Percentiles rank a stretch among this genome's conserved stretches.
Evolutionary conservation across 2,329 filamentous ascomycete species (phyloP).

Genomic region (Penicillium sp.): DNA sequence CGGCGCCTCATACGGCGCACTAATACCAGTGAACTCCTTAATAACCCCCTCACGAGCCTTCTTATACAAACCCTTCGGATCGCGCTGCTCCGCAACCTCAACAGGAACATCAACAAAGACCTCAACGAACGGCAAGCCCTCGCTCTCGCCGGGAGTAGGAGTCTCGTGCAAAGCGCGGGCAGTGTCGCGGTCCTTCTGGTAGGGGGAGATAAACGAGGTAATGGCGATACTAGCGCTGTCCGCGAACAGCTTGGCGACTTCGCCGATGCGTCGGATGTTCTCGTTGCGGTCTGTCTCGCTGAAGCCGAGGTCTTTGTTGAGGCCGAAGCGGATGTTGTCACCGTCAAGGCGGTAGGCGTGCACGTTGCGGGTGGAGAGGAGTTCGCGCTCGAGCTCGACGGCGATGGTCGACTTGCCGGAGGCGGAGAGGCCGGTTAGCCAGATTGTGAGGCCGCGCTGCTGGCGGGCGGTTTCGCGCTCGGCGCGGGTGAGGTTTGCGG

Average conservation of each 20-base stretch:
- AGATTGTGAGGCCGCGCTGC: slow-evolving; percentile 92
- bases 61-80: slow-evolving; percentile 98
- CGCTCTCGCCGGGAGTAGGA: slow-evolving; percentile 60
- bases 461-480: slow-evolving; percentile 60
- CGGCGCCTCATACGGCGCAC: slow-evolving; percentile 91
- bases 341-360: slow-evolving; percentile 92
- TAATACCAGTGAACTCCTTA: slow-evolving; percentile 96
- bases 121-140: slow-evolving; percentile 83
- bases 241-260: slow-evolving; percentile 96
- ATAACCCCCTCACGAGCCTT: slow-evolving; percentile 93
- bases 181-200: slow-evolving; percentile 80
- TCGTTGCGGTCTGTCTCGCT: slow-evolving; percentile 91
- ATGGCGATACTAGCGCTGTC: slow-evolving; percentile 86
- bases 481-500: slow-evolving; percentile 44
- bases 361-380: slow-evolving; percentile 73
- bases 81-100: slow-evolving; percentile 89
- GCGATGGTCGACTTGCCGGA: slow-evolving; percentile 98
- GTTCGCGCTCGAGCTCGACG: slow-evolving; percentile 93
- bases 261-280: slow-evolving; percentile 95
- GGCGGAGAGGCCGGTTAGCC: slow-evolving; percentile 95
- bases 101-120: slow-evolving; percentile 91
- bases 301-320: slow-evolving; percentile 98
- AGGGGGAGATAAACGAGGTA: slow-evolving; percentile 96
- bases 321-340: slow-evolving; percentile 96
- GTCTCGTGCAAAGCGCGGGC: slow-evolving; percentile 79